phyloP scores from a whole-genome alignment of 2,329 filamentous ascomycete genomes.

The Cladosporium sphaerospermum region DNA sequence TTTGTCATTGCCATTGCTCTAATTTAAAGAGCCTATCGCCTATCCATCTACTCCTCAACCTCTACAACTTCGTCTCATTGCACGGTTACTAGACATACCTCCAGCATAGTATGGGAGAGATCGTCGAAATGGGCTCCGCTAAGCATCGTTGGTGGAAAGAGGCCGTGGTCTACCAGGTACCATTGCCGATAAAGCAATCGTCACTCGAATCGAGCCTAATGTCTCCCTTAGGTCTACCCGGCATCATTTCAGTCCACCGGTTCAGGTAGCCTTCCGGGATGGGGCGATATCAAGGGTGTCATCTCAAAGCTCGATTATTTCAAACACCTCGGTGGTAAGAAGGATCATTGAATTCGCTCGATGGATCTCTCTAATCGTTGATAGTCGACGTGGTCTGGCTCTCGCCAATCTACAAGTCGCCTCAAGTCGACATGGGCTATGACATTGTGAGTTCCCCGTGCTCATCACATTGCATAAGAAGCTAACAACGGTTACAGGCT shows the following conservation, averaged over 20 bases:
- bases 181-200: neutral
- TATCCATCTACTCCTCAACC: neutral
- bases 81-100: neutral
- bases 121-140: slow-evolving; percentile 10
- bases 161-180: slow-evolving; percentile 29
- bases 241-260: slow-evolving; percentile 54
- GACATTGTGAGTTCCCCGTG: slow-evolving; percentile 33
- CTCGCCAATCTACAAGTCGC: slow-evolving; percentile 53
- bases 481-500: slow-evolving; percentile 1
- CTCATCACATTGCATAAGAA: neutral
- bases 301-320: slow-evolving; percentile 61
- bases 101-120: slow-evolving; percentile 1
- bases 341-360: neutral
- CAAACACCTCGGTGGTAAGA: slow-evolving; percentile 49
- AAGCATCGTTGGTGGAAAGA: slow-evolving; percentile 35
- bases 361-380: neutral
- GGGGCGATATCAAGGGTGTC: slow-evolving; percentile 60
- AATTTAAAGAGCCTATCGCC: neutral
- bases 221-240: slow-evolving; percentile 46
- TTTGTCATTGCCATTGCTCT: neutral
- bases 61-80: neutral
- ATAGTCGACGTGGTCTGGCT: slow-evolving; percentile 59
- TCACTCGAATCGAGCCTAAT: slow-evolving; percentile 22
- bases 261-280: slow-evolving; percentile 45
- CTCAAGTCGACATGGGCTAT: slow-evolving; percentile 50